Percentiles rank a stretch among this genome's conserved stretches.
Conservation (phyloP, 148 eudicot genomes). For the Cornus florida region DNA sequence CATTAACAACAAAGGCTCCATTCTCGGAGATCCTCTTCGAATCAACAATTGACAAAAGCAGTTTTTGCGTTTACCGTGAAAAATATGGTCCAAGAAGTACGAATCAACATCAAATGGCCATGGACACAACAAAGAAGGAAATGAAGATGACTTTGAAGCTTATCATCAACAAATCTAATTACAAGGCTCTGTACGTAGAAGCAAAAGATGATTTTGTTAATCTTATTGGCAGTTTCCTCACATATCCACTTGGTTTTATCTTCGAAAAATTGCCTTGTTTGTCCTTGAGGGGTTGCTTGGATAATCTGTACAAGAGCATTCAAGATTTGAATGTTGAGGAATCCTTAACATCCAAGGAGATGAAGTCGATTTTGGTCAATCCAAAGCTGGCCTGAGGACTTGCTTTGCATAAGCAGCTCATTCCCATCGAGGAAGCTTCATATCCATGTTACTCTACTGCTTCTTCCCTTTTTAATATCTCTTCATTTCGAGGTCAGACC, state of each 20-base stretch:
- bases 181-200: neutral
- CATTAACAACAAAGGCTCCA: neutral
- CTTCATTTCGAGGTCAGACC: too few relatives aligned
- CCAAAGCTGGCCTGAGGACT: too few relatives aligned
- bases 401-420: too few relatives aligned
- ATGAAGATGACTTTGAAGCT: neutral
- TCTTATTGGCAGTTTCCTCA: conserved; percentile 8
- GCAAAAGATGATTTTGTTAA: neutral
- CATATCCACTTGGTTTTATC: conserved; percentile 5
- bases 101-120: neutral
- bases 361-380: too few relatives aligned
- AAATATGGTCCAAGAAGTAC: neutral
- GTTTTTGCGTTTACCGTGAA: neutral
- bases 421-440: too few relatives aligned
- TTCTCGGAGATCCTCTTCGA: neutral
- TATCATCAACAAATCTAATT: neutral
- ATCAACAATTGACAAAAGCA: too few relatives aligned
- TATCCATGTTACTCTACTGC: too few relatives aligned
- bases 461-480: too few relatives aligned
- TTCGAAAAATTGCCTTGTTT: neutral
- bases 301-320: conserved; percentile 4
- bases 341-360: too few relatives aligned
- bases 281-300: conserved; percentile 4
- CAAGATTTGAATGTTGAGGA: neutral
- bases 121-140: neutral